Evolutionary conservation across 495 filamentous ascomycete genomes (phyloP), one percentile per base, ranked within the genome.

Genomic region (Trichoderma orchidacearum): DNA sequence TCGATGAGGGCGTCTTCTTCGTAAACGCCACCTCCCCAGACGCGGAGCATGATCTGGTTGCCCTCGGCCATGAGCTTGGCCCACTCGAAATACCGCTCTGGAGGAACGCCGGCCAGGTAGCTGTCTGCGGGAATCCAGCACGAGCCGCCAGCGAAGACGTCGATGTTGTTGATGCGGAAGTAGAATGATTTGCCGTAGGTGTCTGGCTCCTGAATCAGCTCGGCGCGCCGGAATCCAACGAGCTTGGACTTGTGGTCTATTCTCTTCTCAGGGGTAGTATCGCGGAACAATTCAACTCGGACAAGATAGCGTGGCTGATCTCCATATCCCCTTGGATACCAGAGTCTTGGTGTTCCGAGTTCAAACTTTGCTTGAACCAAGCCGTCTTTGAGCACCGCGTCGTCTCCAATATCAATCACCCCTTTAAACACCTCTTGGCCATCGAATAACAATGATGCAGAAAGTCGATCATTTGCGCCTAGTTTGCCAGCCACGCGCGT

Each of bases 21-120:
- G 68, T 86, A 90, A 56, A 86, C 82, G 32, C 86, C 87, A 34
- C 87, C 86, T 12, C 85, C 87, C 86, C 87, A 90, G 28, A 89
- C 80, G 3, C 61, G 59, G 1, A 67, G 59, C 63, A 68, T 91
- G 32, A 76, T 67, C 60, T 91, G 87, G 62, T 87, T 83, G n/a
- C 85, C 85, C 18, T 80, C 76, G 41, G 69, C 70, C 58, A 83
- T 75, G 29, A 85, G 63, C 56, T 74, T 66, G 31, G 90, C 73
- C 85, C 84, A 89, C 34, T 79, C 75, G 18, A 75, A 70, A 62
- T 89, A 89, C n/a, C 73, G 71, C 15, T 78, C 61, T 0, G 72
- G 59, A 4, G 63, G 70, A 50, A 88, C 69, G 1, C 72, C 71
- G 0, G 83, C 74, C 9, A 86, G 69, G 45, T 88, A 77, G 55